Evolutionary conservation across 768 basidiomycete species (phyloP).

Genomic region (Suillus cothurnatus): DNA sequence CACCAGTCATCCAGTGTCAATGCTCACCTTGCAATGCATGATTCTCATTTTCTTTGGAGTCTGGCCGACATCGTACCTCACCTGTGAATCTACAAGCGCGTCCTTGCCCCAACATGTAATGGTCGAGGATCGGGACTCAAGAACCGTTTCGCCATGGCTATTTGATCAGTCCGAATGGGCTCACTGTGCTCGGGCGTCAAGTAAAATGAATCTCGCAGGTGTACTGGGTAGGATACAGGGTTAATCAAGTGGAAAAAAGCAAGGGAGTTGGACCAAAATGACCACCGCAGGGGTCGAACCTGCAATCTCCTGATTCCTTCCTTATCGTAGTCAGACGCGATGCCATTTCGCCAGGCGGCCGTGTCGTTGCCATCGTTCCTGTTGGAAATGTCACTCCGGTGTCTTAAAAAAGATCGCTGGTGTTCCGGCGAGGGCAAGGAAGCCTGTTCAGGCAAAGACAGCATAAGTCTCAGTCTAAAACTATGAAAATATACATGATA

Average conservation of each 20-base stretch:
- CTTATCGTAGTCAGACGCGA: slow-evolving; percentile 85
- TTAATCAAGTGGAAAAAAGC: neutral
- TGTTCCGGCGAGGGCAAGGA: neutral
- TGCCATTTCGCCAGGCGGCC: slow-evolving; percentile 94
- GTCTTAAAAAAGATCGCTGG: neutral
- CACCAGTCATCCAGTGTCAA: neutral
- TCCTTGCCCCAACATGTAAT: neutral
- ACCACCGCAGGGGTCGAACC: slow-evolving; percentile 92
- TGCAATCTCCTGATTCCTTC: slow-evolving; percentile 84
- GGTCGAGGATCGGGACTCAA: neutral
- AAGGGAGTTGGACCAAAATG: slow-evolving; percentile 33
- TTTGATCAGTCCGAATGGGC: neutral
- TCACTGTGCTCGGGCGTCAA: neutral
- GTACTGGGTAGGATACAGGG: neutral
- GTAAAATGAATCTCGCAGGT: neutral
- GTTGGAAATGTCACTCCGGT: neutral
- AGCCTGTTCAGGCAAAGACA: neutral
- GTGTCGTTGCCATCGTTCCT: neutral
- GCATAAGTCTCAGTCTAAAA: neutral
- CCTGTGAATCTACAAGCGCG: neutral
- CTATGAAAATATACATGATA: neutral
- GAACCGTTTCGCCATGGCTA: neutral
- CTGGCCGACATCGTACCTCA: neutral
- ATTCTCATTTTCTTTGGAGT: neutral
- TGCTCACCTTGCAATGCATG: neutral